Base-by-base conservation (phyloP, 2,329 filamentous ascomycete species). In the Plectosphaerella cucumerina region DNA sequence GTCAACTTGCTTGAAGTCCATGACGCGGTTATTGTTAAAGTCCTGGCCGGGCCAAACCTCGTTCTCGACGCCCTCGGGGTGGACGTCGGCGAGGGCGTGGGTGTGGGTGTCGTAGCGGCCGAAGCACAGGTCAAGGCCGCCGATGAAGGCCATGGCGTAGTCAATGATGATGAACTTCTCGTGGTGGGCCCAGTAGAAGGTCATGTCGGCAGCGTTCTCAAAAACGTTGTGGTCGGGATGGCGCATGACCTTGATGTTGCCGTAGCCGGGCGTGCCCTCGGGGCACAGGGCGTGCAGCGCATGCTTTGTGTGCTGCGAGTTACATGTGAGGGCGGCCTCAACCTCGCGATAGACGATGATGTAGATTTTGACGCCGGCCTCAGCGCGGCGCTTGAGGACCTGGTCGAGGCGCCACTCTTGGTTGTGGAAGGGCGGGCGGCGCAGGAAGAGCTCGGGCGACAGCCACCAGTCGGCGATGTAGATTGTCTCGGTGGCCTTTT, bases 381-480 rank as follows among this genome's bases (percentile, higher is more conserved):
- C 90, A 1, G 94, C 94, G 37, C 86, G 87, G 23, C 90, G 82
- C 74, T 97, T 97, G 52, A 99, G 73, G 12, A 95, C 73, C 55
- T 89, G 84, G 67, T 99, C 94, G 17, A 99, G 71, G 11, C 93
- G 81, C 82, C 86, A 97, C 69, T 96, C 82, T 65, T 95, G 89
- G 58, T 91, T 87, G 63, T 79, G 80, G 58, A 87, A 86, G 0
- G 94, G 89, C 1, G 94, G 92, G 18, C 94, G 81, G 35, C 94
- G 84, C 55, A 99, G 70, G 70, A 93, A 96, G 55, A 94, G 71
- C 68, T 94, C 89, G 0, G 90, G 94, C 4, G 89, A 95, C 14
- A 97, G 74, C 94, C 94, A 97, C 94, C 93, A 99, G 64, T 97
- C 94, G 53, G 80, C 87, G 58, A 99, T 95, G 69, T 97, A 99